Evolutionary conservation across 1,139 yeast species (phyloP).

Genomic region (Scheffersomyces insectosa): DNA sequence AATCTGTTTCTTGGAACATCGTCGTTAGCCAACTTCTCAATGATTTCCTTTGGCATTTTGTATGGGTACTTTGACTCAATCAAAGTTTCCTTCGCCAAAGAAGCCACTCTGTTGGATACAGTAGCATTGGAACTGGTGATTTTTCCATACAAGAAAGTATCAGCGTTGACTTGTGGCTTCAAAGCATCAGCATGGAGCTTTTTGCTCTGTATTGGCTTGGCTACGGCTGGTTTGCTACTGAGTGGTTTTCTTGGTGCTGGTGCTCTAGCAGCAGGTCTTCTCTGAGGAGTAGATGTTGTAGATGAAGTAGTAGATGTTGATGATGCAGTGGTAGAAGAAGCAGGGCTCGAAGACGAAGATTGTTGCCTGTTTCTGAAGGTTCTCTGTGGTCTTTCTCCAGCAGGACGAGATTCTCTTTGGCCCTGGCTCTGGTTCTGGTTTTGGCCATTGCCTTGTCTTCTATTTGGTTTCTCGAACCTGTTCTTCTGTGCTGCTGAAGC

Average conservation of each 20-base stretch:
- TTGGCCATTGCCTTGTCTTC: neutral
- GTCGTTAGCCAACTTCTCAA: constrained; percentile 29
- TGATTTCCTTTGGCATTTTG: constrained; percentile 37
- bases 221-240: neutral
- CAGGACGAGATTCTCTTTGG: constrained; percentile 1
- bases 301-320: neutral
- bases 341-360: neutral
- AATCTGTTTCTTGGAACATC: constrained; percentile 29
- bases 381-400: constrained; percentile 1
- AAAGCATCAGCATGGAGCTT: constrained; percentile 18
- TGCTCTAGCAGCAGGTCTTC: constrained; percentile 1
- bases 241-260: constrained; percentile 3
- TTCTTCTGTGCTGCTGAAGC: constrained; percentile 2
- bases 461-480: neutral
- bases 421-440: constrained; percentile 2
- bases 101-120: constrained; percentile 40
- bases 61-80: constrained; percentile 45
- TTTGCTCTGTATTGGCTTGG: constrained; percentile 5
- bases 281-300: neutral
- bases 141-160: constrained; percentile 43
- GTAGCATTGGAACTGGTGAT: constrained; percentile 32
- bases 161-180: constrained; percentile 26
- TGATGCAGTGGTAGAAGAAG: neutral
- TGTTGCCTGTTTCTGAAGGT: constrained; percentile 4
- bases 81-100: constrained; percentile 42